These are phyloP conservation scores for Agapanthus africanus DNA, from an alignment of 106 monocot genomes.

Conservation along the genomic window DNA sequence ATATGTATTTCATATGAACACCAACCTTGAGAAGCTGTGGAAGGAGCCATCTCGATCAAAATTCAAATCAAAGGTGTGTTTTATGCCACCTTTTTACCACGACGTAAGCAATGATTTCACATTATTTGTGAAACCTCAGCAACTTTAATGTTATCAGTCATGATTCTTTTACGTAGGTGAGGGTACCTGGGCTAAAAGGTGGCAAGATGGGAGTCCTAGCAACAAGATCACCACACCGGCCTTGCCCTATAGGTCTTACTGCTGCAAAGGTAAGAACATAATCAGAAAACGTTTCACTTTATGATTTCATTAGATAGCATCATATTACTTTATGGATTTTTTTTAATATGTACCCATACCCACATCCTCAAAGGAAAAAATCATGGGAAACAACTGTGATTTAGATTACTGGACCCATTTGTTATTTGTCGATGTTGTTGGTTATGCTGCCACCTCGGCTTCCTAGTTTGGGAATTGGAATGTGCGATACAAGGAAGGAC, in stretches of 20 bases:
- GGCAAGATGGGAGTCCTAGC: constrained; percentile 90
- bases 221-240: constrained; percentile 93
- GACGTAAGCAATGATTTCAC: not conserved
- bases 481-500: not conserved
- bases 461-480: not conserved
- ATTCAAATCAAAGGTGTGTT: constrained; percentile 82
- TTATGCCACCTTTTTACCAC: not conserved
- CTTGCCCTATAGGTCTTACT: constrained; percentile 92
- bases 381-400: not conserved
- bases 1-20: constrained; percentile 92
- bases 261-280: constrained; percentile 81
- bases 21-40: constrained; percentile 95
- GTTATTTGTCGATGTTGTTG: not conserved
- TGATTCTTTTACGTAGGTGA: constrained; percentile 46
- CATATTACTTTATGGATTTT: not conserved
- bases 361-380: not conserved
- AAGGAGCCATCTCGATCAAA: constrained; percentile 71
- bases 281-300: not conserved
- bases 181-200: constrained; percentile 90
- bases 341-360: not conserved
- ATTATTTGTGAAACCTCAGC: constrained; percentile 4
- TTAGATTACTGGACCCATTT: not conserved
- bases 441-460: not conserved
- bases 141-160: not conserved
- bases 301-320: not conserved